Percentiles rank a stretch among this genome's conserved stretches.
Evolutionary conservation across 2,329 filamentous ascomycete species (phyloP).

Genomic region (Bipolaris victoriae): DNA sequence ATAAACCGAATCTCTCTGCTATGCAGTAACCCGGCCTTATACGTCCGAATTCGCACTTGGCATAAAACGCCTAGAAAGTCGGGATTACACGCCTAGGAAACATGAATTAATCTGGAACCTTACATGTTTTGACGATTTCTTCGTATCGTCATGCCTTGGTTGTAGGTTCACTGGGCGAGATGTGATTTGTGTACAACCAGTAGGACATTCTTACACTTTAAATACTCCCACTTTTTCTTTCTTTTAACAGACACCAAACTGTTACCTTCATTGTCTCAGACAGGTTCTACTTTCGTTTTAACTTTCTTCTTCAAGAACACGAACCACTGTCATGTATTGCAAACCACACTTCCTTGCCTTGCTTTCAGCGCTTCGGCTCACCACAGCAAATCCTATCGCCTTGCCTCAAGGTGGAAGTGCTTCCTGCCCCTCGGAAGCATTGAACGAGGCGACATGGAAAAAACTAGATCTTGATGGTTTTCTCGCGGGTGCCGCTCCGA

Average conservation of each 20-base stretch:
- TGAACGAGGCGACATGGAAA: neutral
- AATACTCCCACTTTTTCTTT: neutral
- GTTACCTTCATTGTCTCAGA: neutral
- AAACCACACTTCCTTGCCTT: neutral
- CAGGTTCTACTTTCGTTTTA: neutral
- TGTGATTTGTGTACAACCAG: neutral
- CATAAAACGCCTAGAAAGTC: neutral
- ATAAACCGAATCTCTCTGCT: neutral
- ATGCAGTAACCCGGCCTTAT: neutral
- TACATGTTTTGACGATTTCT: neutral
- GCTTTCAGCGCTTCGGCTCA: neutral
- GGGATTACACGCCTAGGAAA: neutral
- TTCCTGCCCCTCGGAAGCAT: neutral
- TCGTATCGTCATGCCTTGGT: neutral
- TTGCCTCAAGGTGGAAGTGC: neutral
- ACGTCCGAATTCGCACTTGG: neutral
- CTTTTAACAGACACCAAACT: neutral
- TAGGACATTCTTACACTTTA: neutral
- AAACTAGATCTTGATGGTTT: neutral
- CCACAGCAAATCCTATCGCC: neutral
- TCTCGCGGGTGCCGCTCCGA: neutral
- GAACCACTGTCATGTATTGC: neutral
- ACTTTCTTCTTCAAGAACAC: neutral
- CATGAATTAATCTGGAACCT: neutral
- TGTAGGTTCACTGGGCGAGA: neutral